Base-by-base conservation (phyloP, 768 basidiomycete genomes). In the Hirschioporus abietinus region DNA sequence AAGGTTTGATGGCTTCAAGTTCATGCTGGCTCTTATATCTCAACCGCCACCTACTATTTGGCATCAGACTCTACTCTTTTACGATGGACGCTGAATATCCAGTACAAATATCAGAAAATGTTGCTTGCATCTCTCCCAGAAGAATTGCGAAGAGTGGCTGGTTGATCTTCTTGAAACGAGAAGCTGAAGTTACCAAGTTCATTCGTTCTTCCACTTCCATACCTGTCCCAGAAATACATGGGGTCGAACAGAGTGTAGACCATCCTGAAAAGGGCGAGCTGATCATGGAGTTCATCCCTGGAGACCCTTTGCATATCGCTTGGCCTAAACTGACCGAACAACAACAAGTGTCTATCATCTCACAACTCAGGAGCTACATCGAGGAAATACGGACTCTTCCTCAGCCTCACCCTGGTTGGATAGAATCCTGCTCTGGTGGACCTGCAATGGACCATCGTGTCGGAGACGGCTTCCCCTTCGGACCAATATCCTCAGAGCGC, bases 1-100 rank as follows among this genome's bases (percentile, higher is more conserved):
- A n/a, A n/a, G n/a, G n/a, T n/a, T n/a, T n/a, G n/a, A n/a, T n/a
- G n/a, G n/a, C n/a, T n/a, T n/a, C n/a, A n/a, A n/a, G n/a, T n/a
- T n/a, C n/a, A n/a, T n/a, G n/a, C n/a, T n/a, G n/a, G n/a, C n/a
- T n/a, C n/a, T n/a, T n/a, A n/a, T n/a, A n/a, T n/a, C n/a, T n/a
- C n/a, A 30, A 69, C 58, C 9, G 68, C 64, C n/a, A 68, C 42
- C 20, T 70, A 70, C 27, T 65, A 59, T 30, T 72, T 71, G 17
- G 5, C 26, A 26, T 17, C 18, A n/a, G 52, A 52, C 20, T 61
- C 61, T 18, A 60, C 58, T 20, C 65, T 30, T 34, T 3, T 15
- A 30, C 64, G 64, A 26, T 61, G 20, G 58, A 12, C 1, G 3
- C 42, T 20, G 42, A 52, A 15, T 52, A 15, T 52, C 42, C 42